Base-by-base conservation (phyloP, 768 basidiomycete species). In the Lactarius pseudohatsudake region DNA sequence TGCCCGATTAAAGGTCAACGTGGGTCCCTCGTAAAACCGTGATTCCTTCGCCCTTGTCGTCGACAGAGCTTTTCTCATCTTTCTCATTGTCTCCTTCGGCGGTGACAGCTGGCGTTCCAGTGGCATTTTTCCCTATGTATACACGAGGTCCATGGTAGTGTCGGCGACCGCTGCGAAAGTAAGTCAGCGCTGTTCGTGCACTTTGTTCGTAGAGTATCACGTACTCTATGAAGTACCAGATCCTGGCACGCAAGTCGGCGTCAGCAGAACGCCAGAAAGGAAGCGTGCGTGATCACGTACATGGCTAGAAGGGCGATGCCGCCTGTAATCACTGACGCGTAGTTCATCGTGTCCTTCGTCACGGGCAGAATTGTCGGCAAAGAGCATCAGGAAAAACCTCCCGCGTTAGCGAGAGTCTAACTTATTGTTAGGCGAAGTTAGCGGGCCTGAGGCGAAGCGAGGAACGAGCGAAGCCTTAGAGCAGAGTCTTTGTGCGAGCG, bases 261-360 rank as follows among this genome's bases (percentile, higher is more conserved):
- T 58, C 32, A 59, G 61, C 26, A 55, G n/a, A 30, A 38, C 3
- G 2, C 28, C 40, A 55, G 54, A 43, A 45, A 16, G 11, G 13
- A 16, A 11, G 40, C 6, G 50, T 5, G 54, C 13, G 20, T 20
- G 8, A 26, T 1, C 7, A 22, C 76, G 62, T 61, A 77, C 76
- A 74, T 59, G 18, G 77, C 76, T 57, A 78, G 70, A 26, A 76
- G 59, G 55, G 78, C 64, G 55, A 79, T 77, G 8, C 76, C 70
- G 34, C 72, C 74, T 1, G 78, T 79, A 67, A 79, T 78, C 40
- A 77, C 89, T 36, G 87, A 84, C n/a, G 89, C 87, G 71, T 92
- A 92, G 74, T 92, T 92, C 89, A 92, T 91, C 65, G 87, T 91
- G 36, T 81, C 73, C 45, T 76, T 71, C n/a, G 87, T 90, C 20